Conservation (phyloP, 805 yeast species). For the Candida succiphila region DNA sequence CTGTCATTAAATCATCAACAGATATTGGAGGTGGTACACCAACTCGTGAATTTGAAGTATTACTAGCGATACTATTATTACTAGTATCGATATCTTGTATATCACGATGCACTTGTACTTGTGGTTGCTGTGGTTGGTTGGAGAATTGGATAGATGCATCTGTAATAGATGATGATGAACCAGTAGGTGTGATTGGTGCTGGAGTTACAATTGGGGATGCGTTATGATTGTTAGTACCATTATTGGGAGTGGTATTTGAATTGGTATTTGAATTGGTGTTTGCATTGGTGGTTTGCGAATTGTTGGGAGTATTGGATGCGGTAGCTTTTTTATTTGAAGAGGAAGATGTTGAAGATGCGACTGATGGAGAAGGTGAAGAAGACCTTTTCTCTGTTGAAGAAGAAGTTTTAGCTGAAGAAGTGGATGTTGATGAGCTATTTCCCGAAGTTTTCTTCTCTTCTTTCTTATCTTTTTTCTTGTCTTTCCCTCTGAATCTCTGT, state of each 20-base stretch:
- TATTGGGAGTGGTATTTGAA: background rate
- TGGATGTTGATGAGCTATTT: constrained; percentile 1
- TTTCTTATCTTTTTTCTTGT: constrained; percentile 28
- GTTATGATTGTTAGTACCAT: background rate
- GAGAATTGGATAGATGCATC: no score
- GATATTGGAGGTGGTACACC: background rate
- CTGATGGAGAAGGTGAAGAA: constrained; percentile 11
- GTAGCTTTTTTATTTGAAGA: background rate
- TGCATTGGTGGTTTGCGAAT: constrained; percentile 6
- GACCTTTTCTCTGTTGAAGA: constrained; percentile 7
- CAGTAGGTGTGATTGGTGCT: no score
- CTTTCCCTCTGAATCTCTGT: constrained; percentile 38
- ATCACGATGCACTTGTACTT: background rate
- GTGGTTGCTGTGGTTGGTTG: background rate
- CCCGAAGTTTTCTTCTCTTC: constrained; percentile 5
- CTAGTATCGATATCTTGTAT: no score
- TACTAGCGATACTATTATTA: no score
- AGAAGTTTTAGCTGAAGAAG: background rate
- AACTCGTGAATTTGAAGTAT: no score
- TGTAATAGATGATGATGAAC: no score
- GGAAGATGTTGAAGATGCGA: constrained; percentile 9
- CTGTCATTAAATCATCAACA: background rate
- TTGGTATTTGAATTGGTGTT: constrained; percentile 1
- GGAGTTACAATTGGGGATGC: no score
- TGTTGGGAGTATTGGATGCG: no score